These are phyloP conservation scores for Durotheca rogersii DNA, from an alignment of 495 filamentous ascomycete genomes.

Conservation along the genomic window DNA sequence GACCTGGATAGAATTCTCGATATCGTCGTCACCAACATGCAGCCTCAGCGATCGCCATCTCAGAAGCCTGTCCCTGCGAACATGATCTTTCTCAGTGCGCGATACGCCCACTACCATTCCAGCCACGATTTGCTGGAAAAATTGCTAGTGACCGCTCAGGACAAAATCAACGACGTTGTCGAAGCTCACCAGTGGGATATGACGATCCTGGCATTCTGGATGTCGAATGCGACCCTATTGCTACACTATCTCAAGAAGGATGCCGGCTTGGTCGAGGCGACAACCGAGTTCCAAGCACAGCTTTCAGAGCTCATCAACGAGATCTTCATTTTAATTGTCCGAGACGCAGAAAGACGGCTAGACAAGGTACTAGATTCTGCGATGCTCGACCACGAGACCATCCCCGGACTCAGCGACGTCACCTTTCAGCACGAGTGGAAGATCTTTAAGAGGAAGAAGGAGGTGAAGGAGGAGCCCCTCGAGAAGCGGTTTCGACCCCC, in stretches of 20 bases:
- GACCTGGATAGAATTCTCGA: constrained; percentile 88
- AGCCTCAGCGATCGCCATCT: constrained; percentile 87
- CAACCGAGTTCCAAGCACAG: constrained; percentile 86
- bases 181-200: constrained; percentile 98
- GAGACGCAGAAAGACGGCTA: constrained; percentile 95
- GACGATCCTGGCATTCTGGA: constrained; percentile 98
- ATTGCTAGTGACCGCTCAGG: constrained; percentile 82
- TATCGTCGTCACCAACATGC: constrained; percentile 98
- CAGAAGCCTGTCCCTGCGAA: constrained; percentile 98
- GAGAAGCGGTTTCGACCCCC: constrained; percentile 92
- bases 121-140: constrained; percentile 79
- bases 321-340: constrained; percentile 97
- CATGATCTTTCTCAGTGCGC: constrained; percentile 89
- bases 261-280: constrained; percentile 73
- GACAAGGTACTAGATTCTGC: constrained; percentile 91
- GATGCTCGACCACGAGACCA: constrained; percentile 97
- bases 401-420: constrained; percentile 94
- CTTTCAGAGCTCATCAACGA: constrained; percentile 95
- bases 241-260: constrained; percentile 98
- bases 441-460: constrained; percentile 85
- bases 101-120: constrained; percentile 96
- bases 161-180: constrained; percentile 94
- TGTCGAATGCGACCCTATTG: constrained; percentile 92
- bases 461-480: constrained; percentile 79
- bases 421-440: constrained; percentile 99